Conservation (phyloP, 805 yeast genomes). For the Candida lessepsii region DNA sequence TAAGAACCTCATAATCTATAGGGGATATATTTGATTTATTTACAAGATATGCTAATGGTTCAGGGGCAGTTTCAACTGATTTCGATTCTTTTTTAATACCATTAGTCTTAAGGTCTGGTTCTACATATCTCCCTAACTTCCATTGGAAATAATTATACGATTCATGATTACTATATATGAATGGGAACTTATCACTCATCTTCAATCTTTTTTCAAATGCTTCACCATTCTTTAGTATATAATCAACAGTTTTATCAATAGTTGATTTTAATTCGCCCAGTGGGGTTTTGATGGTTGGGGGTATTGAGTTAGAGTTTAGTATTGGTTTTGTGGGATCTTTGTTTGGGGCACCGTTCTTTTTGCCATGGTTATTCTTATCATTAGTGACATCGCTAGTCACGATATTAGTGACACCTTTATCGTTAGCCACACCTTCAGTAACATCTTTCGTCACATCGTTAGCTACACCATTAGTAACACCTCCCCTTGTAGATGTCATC, state of each 20-base stretch:
- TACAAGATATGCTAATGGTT: slow-evolving; percentile 23
- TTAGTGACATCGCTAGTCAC: no score
- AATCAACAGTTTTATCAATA: slow-evolving; percentile 70
- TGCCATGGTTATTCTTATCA: no score
- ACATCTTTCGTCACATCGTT: no score
- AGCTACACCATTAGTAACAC: no score
- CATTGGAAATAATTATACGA: slow-evolving; percentile 57
- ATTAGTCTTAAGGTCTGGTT: background rate
- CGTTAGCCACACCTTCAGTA: no score
- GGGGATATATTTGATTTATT: slow-evolving; percentile 47
- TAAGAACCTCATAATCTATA: slow-evolving; percentile 66
- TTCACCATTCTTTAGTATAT: slow-evolving; percentile 66
- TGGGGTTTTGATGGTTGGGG: slow-evolving; percentile 34
- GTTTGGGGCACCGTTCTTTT: no score
- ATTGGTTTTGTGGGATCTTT: background rate
- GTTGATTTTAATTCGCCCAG: slow-evolving; percentile 50
- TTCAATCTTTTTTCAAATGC: slow-evolving; percentile 61
- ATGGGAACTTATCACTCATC: slow-evolving; percentile 59
- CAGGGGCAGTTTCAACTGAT: slow-evolving; percentile 16
- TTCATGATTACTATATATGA: slow-evolving; percentile 54
- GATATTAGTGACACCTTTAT: no score
- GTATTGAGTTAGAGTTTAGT: slow-evolving; percentile 1
- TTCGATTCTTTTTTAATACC: background rate
- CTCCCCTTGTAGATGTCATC: no score
- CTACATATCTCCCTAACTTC: slow-evolving; percentile 28